Evolutionary conservation across 345 rosid genomes (phyloP).

Genomic region (Melaleuca quinquenervia): DNA sequence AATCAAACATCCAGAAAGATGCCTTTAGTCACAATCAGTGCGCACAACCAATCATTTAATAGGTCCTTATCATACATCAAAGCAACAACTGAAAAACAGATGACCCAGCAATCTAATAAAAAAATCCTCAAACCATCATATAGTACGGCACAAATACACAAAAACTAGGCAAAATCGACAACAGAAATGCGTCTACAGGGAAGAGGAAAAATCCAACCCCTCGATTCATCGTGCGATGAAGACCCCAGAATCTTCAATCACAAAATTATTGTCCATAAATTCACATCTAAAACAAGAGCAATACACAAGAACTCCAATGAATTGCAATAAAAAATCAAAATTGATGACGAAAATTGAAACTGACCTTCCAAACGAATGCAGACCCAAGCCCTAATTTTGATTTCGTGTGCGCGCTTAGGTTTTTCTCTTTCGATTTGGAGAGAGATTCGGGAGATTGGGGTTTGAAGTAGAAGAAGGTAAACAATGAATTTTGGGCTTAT

Average conservation of each 20-base stretch:
- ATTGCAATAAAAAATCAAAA: background rate
- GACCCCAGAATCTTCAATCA: background rate
- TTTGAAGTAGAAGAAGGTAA: background rate
- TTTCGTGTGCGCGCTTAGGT: background rate
- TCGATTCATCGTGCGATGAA: background rate
- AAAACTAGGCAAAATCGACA: background rate
- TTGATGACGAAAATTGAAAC: background rate
- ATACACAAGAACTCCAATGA: background rate
- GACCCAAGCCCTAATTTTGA: background rate
- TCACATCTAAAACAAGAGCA: background rate
- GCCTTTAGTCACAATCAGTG: background rate
- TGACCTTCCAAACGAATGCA: background rate
- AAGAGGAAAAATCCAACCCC: background rate
- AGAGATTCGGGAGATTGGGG: background rate
- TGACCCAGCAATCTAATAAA: background rate
- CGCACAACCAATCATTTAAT: background rate
- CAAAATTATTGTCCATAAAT: background rate
- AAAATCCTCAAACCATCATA: background rate
- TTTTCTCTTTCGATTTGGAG: background rate
- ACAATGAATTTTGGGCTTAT: background rate
- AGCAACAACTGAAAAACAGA: background rate
- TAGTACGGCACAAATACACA: background rate
- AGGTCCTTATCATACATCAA: background rate
- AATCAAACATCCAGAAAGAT: background rate
- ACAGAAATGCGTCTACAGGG: background rate